Base-by-base conservation (phyloP, 352 stramenopile genomes). In the Pilasporangium apinafurcum region DNA sequence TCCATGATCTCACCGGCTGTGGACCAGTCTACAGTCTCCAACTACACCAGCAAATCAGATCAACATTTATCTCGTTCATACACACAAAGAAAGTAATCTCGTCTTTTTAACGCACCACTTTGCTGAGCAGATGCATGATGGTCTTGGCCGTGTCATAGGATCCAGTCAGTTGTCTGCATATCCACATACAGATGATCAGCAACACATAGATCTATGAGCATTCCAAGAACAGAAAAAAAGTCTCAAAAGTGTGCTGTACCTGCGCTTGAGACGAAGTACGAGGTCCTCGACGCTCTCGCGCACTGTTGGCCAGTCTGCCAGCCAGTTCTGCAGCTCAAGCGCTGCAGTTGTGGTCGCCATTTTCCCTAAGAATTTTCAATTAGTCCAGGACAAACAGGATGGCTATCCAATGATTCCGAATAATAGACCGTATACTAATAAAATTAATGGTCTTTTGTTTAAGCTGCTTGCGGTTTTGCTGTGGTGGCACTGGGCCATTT, bases 1-100 rank as follows among this genome's bases (percentile, higher is more conserved):
- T 88, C 82, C n/a, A 85, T 72, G 46, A 93, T 86, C 51, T 93
- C 79, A 8, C 74, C 68, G 2, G 79, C 79, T 12, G 76, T 92
- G 16, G 64, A 69, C 79, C 79, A 92, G 39, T 88, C 58, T 30
- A 88, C 68, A 8, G 79, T 88, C 51, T 88, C 76, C 5, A 92
- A 57, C 79, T 91, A 34, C 18, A 51, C 14, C 3, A 44, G 4
- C 12, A 27, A 26, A 18, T 53, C 48, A 14, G 44, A 48, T 36
- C 8, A 40, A 13, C 18, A 31, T 14, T 17, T 42, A 18, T 18
- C 9, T 34, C 32, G 33, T 5, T 17, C 10, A 28, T 24, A 34
- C 8, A 36, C 7, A 18, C 7, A 33, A 12, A 32, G 8, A 22
- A 10, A 28, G 2, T 4, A 6, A 34, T 4, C n/a, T n/a, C n/a